These are phyloP conservation scores for Quercus glauca DNA, from an alignment of 306 rosid genomes.

Conservation along the genomic window DNA sequence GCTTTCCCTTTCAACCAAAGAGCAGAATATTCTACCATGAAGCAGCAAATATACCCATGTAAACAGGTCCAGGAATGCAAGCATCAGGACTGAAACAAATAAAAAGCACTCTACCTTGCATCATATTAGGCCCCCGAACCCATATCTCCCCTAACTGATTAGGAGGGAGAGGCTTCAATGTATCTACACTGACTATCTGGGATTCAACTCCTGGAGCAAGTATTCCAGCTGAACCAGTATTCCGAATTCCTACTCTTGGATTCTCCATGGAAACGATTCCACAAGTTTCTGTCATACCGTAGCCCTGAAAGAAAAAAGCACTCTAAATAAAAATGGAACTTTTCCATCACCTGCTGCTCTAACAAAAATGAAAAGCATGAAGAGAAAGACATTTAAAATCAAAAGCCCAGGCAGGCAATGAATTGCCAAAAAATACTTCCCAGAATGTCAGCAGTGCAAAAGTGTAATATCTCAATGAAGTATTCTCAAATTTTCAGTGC, in stretches of 20 bases:
- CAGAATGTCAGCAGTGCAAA: not conserved
- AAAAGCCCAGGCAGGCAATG: not conserved
- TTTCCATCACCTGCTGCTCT: not conserved
- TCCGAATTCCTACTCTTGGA: slow-evolving; percentile 42
- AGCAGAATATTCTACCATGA: not conserved
- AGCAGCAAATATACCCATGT: not conserved
- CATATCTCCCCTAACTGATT: slow-evolving; percentile 84
- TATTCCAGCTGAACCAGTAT: slow-evolving; percentile 68
- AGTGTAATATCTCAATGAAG: not conserved
- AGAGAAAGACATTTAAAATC: not conserved
- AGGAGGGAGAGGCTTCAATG: slow-evolving; percentile 83
- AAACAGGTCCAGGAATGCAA: not conserved
- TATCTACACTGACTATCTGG: slow-evolving; percentile 72
- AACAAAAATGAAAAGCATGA: not conserved
- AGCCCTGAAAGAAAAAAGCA: slow-evolving; percentile 48
- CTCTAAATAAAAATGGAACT: not conserved
- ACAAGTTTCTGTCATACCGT: slow-evolving; percentile 96
- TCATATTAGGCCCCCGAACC: slow-evolving; percentile 89
- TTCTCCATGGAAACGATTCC: slow-evolving; percentile 63
- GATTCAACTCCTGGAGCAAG: slow-evolving; percentile 75
- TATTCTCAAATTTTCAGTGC: not conserved
- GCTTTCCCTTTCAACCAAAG: not conserved
- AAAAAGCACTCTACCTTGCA: slow-evolving; percentile 51
- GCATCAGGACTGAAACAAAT: not conserved
- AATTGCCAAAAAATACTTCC: not conserved